Percentiles rank a stretch among this genome's conserved stretches.
These are phyloP conservation scores for Endothia cerciana DNA, from an alignment of 2,329 filamentous ascomycete genomes.

Conservation along the genomic window DNA sequence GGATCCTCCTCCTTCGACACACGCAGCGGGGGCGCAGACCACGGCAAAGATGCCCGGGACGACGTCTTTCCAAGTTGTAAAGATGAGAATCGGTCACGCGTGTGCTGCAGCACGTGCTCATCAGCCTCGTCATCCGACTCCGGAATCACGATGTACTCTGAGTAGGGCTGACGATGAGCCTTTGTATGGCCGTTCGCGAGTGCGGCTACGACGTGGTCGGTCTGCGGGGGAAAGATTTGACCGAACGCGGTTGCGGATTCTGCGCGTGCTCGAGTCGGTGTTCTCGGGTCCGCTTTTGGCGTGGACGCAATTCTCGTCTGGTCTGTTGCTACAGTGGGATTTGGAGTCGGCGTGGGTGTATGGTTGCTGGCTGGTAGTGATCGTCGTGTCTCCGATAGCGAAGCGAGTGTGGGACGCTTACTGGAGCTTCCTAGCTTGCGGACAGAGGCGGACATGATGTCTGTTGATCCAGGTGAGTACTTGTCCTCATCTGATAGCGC, in stretches of 20 bases:
- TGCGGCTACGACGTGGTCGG: slow-evolving; percentile 20
- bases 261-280: neutral
- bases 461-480: neutral
- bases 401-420: neutral
- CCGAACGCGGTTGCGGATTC: slow-evolving; percentile 6
- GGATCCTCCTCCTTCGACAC: slow-evolving; percentile 4
- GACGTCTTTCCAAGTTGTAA: neutral
- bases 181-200: slow-evolving; percentile 9
- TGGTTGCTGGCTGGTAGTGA: neutral
- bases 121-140: slow-evolving; percentile 13
- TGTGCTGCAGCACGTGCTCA: slow-evolving; percentile 17
- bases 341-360: neutral
- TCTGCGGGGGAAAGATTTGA: slow-evolving; percentile 15
- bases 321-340: neutral
- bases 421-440: slow-evolving; percentile 20
- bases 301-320: slow-evolving; percentile 6
- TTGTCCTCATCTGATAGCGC: slow-evolving; percentile 14
- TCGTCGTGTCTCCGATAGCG: neutral
- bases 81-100: neutral
- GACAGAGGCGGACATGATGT: slow-evolving; percentile 12
- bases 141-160: slow-evolving; percentile 7
- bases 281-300: neutral
- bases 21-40: slow-evolving; percentile 23
- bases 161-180: neutral
- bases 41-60: slow-evolving; percentile 15